Percentiles rank a stretch among this genome's conserved stretches.
phyloP scores from a whole-genome alignment of 192 early-diverging fungal species.

The Umbelopsis sp. region DNA sequence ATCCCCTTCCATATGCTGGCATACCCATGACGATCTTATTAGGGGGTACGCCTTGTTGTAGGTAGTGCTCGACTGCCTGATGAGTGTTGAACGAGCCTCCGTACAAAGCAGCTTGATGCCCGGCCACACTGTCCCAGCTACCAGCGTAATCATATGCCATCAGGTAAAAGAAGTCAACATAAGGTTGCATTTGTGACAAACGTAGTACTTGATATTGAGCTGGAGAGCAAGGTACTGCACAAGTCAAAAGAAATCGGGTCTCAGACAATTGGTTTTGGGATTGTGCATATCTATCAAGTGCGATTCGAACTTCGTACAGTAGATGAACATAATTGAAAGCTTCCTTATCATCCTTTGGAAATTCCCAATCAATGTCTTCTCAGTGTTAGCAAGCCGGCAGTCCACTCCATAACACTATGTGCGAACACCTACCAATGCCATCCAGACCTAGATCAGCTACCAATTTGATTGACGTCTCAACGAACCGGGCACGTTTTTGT shows the following conservation, averaged over 20 bases:
- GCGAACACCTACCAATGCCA: conserved; percentile 47
- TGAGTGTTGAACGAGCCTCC: conserved; percentile 61
- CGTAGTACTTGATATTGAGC: conserved; percentile 63
- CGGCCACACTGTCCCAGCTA: conserved; percentile 63
- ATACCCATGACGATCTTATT: conserved; percentile 89
- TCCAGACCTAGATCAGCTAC: conserved; percentile 53
- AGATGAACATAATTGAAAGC: conserved; percentile 78
- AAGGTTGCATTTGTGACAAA: conserved; percentile 61
- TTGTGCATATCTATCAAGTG: conserved; percentile 60
- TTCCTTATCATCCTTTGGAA: conserved; percentile 75
- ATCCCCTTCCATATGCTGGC: conserved; percentile 92
- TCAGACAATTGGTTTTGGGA: conserved; percentile 24
- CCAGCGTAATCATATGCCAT: conserved; percentile 91
- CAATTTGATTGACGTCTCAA: conserved; percentile 45
- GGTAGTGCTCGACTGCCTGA: conserved; percentile 73
- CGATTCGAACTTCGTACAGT: conserved; percentile 68
- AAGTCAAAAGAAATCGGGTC: conserved; percentile 61
- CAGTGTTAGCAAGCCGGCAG: background rate
- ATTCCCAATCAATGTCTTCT: conserved; percentile 81
- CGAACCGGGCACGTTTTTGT: conserved; percentile 59
- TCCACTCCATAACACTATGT: background rate
- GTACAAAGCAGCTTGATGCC: conserved; percentile 89
- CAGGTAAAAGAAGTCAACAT: conserved; percentile 80
- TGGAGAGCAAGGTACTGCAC: conserved; percentile 67
- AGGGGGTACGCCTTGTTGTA: conserved; percentile 73